Evolutionary conservation across 2,329 filamentous ascomycete species (phyloP).

Genomic region (Diaporthe citri): DNA sequence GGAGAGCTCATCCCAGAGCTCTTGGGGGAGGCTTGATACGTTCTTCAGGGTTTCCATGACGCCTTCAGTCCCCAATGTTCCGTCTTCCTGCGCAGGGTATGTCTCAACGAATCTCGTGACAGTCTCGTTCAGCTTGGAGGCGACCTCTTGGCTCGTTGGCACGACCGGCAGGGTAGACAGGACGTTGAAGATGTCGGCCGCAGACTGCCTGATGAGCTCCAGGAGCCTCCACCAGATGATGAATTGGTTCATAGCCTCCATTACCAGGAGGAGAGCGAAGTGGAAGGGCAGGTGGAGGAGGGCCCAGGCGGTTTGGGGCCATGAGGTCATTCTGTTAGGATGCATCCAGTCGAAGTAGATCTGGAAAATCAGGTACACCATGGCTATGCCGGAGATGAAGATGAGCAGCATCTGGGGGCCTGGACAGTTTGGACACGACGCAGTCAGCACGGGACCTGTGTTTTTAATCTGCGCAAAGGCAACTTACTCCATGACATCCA

Average conservation of each 20-base stretch:
- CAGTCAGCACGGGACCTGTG: background rate
- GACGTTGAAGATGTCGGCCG: slow-evolving; percentile 12
- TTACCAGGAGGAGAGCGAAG: slow-evolving; percentile 71
- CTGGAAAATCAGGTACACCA: slow-evolving; percentile 61
- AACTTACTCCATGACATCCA: slow-evolving; percentile 28
- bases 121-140: slow-evolving; percentile 29
- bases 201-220: slow-evolving; percentile 44
- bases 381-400: slow-evolving; percentile 47
- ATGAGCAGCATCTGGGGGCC: slow-evolving; percentile 38
- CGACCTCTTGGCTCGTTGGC: background rate
- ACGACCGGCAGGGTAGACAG: background rate
- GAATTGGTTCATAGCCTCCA: slow-evolving; percentile 73
- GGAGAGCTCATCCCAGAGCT: slow-evolving; percentile 5
- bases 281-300: slow-evolving; percentile 73
- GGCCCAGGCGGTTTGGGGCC: slow-evolving; percentile 71
- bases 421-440: background rate
- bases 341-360: slow-evolving; percentile 74
- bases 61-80: background rate
- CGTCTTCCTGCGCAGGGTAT: slow-evolving; percentile 16
- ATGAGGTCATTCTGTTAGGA: slow-evolving; percentile 67
- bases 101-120: background rate
- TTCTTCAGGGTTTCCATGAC: background rate
- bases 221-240: slow-evolving; percentile 59
- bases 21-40: slow-evolving; percentile 8
- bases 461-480: background rate